phyloP scores from a whole-genome alignment of 139 green algal genomes.

The Micractinium conductrix region DNA sequence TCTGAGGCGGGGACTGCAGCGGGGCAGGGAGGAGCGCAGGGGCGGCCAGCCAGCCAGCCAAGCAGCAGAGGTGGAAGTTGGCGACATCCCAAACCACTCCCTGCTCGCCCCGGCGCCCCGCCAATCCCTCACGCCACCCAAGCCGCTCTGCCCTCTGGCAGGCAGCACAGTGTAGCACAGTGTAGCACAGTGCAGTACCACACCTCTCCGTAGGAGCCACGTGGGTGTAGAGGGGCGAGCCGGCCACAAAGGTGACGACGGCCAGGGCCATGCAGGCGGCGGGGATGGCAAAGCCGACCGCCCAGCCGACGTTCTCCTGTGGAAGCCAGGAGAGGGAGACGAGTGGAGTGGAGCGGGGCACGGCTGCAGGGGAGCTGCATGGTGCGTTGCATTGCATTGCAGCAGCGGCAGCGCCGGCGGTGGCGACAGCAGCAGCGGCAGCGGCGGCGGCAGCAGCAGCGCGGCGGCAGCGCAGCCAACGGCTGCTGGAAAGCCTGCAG shows the following conservation, averaged over 20 bases:
- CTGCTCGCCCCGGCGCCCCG: no score
- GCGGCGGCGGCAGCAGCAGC: no score
- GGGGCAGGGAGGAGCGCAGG: neutral
- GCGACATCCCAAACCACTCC: neutral
- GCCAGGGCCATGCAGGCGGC: slow-evolving; percentile 82
- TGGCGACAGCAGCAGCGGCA: no score
- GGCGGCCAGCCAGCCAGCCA: no score
- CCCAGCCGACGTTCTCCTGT: slow-evolving; percentile 70
- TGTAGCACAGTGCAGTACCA: neutral
- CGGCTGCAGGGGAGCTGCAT: neutral
- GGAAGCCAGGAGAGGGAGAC: neutral
- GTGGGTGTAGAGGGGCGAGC: slow-evolving; percentile 67
- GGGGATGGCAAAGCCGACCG: slow-evolving; percentile 89
- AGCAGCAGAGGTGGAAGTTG: neutral
- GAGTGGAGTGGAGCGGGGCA: neutral
- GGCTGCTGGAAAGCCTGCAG: no score
- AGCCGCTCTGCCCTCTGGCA: no score
- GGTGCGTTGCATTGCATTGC: no score
- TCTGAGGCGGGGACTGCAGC: neutral
- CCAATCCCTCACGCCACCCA: no score
- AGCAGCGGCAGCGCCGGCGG: no score
- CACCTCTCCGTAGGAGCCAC: slow-evolving; percentile 77
- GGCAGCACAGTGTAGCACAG: no score
- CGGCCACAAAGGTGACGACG: slow-evolving; percentile 80
- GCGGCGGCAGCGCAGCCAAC: no score